Percentiles rank a stretch among this genome's conserved stretches.
Evolutionary conservation across 306 rosid genomes (phyloP).

Genomic region (Alnus glutinosa): DNA sequence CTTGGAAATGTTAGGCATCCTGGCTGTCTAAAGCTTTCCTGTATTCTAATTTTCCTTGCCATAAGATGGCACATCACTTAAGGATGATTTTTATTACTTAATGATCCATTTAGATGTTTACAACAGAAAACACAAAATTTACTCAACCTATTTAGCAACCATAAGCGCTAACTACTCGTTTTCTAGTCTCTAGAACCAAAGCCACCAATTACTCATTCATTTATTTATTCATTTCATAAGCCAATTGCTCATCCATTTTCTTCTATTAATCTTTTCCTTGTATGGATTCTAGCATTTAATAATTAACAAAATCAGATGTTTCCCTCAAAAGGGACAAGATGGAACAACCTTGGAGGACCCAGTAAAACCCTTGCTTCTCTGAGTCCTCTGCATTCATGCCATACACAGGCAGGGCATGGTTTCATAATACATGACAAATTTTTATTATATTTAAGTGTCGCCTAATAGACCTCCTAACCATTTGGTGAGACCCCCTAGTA

Average conservation of each 20-base stretch:
- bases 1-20: slow-evolving; percentile 11
- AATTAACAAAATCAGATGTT: neutral
- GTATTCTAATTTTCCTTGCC: neutral
- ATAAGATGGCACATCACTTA: neutral
- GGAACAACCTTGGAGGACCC: neutral
- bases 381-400: neutral
- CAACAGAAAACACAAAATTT: neutral
- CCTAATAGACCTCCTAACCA: neutral
- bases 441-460: neutral
- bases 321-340: neutral
- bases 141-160: neutral
- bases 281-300: neutral
- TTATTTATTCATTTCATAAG: neutral
- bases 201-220: neutral
- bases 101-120: neutral
- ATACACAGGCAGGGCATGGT: neutral
- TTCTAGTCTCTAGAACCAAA: neutral
- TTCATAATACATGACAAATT: neutral
- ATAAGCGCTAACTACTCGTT: neutral
- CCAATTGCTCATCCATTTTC: neutral
- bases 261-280: neutral
- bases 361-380: neutral
- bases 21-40: neutral
- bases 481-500: neutral
- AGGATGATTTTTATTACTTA: neutral